Evolutionary conservation across 1,284 basidiomycete species (phyloP).

Genomic region (Rhodotorula sp.): DNA sequence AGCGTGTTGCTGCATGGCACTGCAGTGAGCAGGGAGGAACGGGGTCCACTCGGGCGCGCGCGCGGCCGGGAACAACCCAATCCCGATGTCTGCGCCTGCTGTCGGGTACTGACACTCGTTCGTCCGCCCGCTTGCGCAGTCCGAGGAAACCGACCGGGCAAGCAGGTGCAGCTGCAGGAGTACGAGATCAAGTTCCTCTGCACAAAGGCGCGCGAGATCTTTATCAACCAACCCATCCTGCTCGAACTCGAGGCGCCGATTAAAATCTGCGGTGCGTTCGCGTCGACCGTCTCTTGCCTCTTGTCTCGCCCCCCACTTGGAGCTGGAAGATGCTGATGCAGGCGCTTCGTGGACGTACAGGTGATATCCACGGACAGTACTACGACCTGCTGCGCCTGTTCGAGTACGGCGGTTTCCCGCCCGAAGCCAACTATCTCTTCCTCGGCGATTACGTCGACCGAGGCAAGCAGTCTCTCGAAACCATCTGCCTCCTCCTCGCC

Average conservation of each 20-base stretch:
- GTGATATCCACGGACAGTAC: conserved; percentile 94
- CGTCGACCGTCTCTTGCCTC: too few species aligned
- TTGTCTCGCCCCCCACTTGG: too few species aligned
- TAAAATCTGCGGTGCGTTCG: conserved; percentile 88
- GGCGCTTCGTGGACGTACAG: conserved; percentile 51
- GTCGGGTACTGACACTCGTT: neutral
- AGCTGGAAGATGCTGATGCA: neutral
- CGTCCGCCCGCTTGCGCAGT: conserved; percentile 56
- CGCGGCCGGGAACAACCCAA: too few species aligned
- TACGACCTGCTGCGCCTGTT: conserved; percentile 90
- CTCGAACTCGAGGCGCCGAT: conserved; percentile 93
- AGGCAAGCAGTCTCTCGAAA: conserved; percentile 91
- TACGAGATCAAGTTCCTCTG: conserved; percentile 96
- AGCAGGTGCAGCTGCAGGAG: conserved; percentile 89
- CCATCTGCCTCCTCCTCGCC: conserved; percentile 64
- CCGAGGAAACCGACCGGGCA: conserved; percentile 88
- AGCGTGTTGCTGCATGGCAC: too few species aligned
- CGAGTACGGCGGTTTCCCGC: conserved; percentile 92
- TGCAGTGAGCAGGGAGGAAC: too few species aligned
- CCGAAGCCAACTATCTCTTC: conserved; percentile 92
- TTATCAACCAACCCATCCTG: conserved; percentile 92
- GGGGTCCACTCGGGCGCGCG: too few species aligned
- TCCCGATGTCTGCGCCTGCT: neutral
- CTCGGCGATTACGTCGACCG: conserved; percentile 93
- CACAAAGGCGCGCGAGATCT: conserved; percentile 91